Base-by-base conservation (phyloP, 106 monocot species). In the Xerophyta viscosa region DNA sequence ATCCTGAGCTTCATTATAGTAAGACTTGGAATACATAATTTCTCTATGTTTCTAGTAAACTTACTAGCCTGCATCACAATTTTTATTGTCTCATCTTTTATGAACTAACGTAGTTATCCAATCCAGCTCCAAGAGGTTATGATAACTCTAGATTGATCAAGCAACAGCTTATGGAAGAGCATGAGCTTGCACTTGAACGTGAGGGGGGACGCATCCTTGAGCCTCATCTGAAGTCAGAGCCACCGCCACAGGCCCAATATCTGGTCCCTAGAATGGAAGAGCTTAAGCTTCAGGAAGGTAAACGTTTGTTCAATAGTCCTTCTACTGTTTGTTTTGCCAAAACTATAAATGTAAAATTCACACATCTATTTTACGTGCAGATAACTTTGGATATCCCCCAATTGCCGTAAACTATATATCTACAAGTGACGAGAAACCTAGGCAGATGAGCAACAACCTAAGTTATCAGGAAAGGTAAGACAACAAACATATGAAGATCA, bases 201-300 rank as follows among this genome's bases (percentile, higher is more conserved):
- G 60, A 72, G 63, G 71, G 63, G 29, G 66, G 39, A 22, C 76
- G 48, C 23, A 39, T 80, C 6, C 65, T 65, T 28, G 73, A 77
- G 23, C 23, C 72, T 36, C 65, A 64, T 4, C 26, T 80, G 7
- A 27, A 37, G 4, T 46, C 75, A 7, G 65, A 69, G 20, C 31
- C 50, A 13, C 42, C 47, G n/a, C 48, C 23, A 21, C 62, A 48
- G 14, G 54, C 43, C 17, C 33, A 60, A 11, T 31, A 36, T 24
- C 22, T 52, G 3, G 36, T 24, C 63, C 63, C 17, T 44, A 54
- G 44, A 23, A 36, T 48, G 13, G 60, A 71, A 24, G 63, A 67
- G 3, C 29, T 45, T 8, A 74, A 63, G 31, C 9, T 43, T 24
- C 43, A 46, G 1, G 21, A 58, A 57, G 77, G 77, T 69, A 49